Percentiles rank a stretch among this genome's conserved stretches.
Conservation (phyloP, 257 asterid genomes). For the Datura wrightii region DNA sequence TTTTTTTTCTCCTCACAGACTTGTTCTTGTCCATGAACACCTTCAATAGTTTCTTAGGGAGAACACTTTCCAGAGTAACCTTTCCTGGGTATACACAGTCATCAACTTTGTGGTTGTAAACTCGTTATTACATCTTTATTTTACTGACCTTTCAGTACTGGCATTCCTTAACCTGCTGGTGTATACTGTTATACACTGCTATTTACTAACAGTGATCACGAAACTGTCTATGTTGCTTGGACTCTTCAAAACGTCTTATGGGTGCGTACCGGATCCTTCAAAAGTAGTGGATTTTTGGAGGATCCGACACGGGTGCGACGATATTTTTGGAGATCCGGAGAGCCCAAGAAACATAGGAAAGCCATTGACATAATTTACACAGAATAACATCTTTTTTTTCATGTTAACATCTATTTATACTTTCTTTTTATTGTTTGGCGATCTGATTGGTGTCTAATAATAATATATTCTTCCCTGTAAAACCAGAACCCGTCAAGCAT, state of each 20-base stretch:
- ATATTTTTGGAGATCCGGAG: too few relatives aligned
- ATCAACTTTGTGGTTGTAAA: background rate
- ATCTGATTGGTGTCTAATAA: background rate
- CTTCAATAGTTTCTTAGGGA: background rate
- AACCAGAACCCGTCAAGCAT: conserved; percentile 92
- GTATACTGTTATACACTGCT: background rate
- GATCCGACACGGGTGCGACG: too few relatives aligned
- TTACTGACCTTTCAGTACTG: background rate
- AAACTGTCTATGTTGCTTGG: background rate
- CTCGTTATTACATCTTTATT: background rate
- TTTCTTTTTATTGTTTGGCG: background rate
- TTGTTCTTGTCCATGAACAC: background rate
- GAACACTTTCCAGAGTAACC: background rate
- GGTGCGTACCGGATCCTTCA: too few relatives aligned
- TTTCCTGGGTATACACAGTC: background rate
- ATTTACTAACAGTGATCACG: background rate
- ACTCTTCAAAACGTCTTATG: too few relatives aligned
- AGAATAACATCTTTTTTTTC: background rate
- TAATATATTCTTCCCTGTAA: background rate
- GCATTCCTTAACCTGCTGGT: background rate
- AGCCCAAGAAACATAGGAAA: too few relatives aligned
- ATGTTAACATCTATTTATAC: background rate
- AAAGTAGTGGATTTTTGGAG: too few relatives aligned
- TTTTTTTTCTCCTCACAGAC: background rate
- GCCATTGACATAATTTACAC: background rate